Conservation (phyloP, 495 filamentous ascomycete genomes). For the Aspergillus campestris region DNA sequence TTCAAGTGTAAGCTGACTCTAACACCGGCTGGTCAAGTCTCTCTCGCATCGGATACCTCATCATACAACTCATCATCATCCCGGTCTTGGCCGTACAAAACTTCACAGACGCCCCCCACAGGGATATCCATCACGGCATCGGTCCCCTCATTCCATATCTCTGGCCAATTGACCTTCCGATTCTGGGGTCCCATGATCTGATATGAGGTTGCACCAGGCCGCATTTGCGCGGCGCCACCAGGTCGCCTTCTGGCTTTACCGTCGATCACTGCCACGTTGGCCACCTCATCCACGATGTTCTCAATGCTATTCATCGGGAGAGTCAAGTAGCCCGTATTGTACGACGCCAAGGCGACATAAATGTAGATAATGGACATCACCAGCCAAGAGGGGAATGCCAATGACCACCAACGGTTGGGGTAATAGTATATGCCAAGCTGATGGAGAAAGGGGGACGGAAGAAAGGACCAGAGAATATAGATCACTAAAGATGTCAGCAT, state of each 20-base stretch:
- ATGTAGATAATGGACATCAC: slow-evolving; percentile 88
- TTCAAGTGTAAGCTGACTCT: no score
- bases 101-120: slow-evolving; percentile 92
- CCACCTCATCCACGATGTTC: slow-evolving; percentile 87
- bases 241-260: slow-evolving; percentile 51
- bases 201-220: slow-evolving; percentile 37
- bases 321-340: slow-evolving; percentile 85
- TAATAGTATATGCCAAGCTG: slow-evolving; percentile 95
- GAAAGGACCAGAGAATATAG: slow-evolving; percentile 90
- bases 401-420: slow-evolving; percentile 92
- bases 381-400: slow-evolving; percentile 82
- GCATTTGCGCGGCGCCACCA: slow-evolving; percentile 36
- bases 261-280: slow-evolving; percentile 76
- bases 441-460: slow-evolving; percentile 85
- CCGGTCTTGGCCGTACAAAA: slow-evolving; percentile 46
- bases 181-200: slow-evolving; percentile 42
- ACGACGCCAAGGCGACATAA: slow-evolving; percentile 84
- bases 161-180: slow-evolving; percentile 57
- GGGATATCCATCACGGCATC: slow-evolving; percentile 98
- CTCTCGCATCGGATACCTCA: slow-evolving; percentile 1
- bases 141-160: slow-evolving; percentile 82
- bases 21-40: not conserved
- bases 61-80: slow-evolving; percentile 25
- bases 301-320: slow-evolving; percentile 71
- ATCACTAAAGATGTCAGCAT: slow-evolving; percentile 42